Conservation (phyloP, 2,329 filamentous ascomycete species). For the Penicillium sp. region DNA sequence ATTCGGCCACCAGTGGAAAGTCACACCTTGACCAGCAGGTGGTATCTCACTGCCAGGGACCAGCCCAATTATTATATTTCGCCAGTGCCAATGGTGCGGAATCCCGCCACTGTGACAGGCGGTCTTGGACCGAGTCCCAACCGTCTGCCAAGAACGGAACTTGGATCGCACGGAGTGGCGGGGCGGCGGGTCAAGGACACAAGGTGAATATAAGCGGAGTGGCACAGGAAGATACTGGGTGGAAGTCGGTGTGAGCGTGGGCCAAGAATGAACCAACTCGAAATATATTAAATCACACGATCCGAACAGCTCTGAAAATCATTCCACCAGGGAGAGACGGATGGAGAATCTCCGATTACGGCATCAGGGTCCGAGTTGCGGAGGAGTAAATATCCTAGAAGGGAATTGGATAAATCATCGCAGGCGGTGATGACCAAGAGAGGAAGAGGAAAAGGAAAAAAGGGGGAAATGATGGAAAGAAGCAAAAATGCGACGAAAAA, state of each 20-base stretch:
- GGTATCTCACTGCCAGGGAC: conserved; percentile 4
- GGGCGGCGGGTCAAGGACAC: not conserved
- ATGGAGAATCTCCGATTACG: conserved; percentile 9
- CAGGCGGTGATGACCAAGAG: conserved; percentile 1
- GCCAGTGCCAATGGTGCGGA: conserved; percentile 4
- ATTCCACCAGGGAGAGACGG: not conserved
- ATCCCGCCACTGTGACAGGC: conserved; percentile 11
- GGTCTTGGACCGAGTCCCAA: not conserved
- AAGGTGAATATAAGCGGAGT: not conserved
- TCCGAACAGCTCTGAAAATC: conserved; percentile 5
- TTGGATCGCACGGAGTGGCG: not conserved
- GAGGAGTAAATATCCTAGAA: conserved; percentile 3
- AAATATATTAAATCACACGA: conserved; percentile 17
- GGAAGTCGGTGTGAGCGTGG: not conserved
- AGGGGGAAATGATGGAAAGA: conserved; percentile 2
- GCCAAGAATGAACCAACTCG: conserved; percentile 1
- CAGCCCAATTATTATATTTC: conserved; percentile 12
- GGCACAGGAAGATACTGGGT: not conserved
- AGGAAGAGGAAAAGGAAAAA: conserved; percentile 2
- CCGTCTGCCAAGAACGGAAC: conserved; percentile 4
- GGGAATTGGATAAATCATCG: too few relatives aligned
- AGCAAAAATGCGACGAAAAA: conserved; percentile 13
- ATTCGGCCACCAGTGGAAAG: conserved; percentile 5
- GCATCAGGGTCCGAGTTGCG: conserved; percentile 4
- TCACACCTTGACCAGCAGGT: conserved; percentile 5